Base-by-base conservation (phyloP, 345 rosid genomes). In the Acer negundo region DNA sequence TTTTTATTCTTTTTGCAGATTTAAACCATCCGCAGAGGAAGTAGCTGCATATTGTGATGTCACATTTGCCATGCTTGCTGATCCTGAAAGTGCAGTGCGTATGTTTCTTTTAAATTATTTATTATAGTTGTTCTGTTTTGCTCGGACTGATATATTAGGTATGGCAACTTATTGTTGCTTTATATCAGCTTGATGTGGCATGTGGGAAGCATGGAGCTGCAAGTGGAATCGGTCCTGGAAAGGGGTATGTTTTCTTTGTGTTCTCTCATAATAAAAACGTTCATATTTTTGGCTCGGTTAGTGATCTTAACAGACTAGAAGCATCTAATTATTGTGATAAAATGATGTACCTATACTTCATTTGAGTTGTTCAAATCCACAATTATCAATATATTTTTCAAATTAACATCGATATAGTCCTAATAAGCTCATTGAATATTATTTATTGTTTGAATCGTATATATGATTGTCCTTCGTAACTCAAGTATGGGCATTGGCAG, bases 81-180 rank as follows among this genome's bases (percentile, higher is more conserved):
- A 92, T 87, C 98, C 98, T 80, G 93, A 93, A 86, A 91, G 94
- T 89, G 97, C 98, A 86, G 98, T 95, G 93, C 85, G 98, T 93
- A 88, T 89, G 86, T 86, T 85, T 89, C 80, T 79, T 75, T 72
- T 74, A 49, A 59, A 58, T 79, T 38, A 4, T 28, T 61, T 61
- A 35, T 68, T 3, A 8, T 72, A n/a, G 8, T 31, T 35, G 10
- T 24, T 67, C 15, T 46, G 23, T 61, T 75, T 66, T 76, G 56
- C 62, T 81, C 80, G 55, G 35, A 61, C 58, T 68, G 67, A 53
- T 81, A 42, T 71, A 10, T 58, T 24, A 35, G 59, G 47, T 22
- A n/a, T 13, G 72, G 69, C 74, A 76, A 38, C 80, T 83, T 64
- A 77, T 72, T 58, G 67, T 56, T 68, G 79, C 72, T 75, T 76